Conservation (phyloP, 2,329 filamentous ascomycete genomes). For the Fusarium setosum region DNA sequence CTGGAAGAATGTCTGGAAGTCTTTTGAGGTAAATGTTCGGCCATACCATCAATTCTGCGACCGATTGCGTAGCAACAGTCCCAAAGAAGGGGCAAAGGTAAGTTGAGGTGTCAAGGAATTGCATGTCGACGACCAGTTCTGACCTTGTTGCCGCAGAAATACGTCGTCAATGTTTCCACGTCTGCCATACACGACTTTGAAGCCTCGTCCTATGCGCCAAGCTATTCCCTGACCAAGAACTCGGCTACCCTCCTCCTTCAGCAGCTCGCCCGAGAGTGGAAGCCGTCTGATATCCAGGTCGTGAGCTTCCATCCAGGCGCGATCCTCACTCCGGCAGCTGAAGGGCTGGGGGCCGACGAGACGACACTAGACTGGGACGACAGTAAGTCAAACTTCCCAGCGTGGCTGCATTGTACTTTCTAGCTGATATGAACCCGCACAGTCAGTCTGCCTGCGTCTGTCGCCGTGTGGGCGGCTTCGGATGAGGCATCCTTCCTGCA, state of each 20-base stretch:
- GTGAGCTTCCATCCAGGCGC: constrained; percentile 9
- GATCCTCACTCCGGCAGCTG: background rate
- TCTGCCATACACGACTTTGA: constrained; percentile 6
- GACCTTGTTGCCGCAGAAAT: background rate
- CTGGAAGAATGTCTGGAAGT: constrained; percentile 2
- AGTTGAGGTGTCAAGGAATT: too few species aligned
- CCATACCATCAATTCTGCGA: constrained; percentile 4
- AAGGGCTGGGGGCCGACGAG: background rate
- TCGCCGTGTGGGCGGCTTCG: constrained; percentile 2
- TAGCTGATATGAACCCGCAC: background rate
- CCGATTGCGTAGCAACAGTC: background rate
- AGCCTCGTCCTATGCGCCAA: constrained; percentile 1
- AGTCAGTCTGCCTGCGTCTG: constrained; percentile 3
- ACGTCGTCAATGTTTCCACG: background rate
- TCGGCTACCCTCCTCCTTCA: constrained; percentile 1
- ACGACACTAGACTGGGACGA: background rate
- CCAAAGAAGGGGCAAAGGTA: background rate
- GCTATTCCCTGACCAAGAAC: constrained; percentile 5
- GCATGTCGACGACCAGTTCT: too few species aligned
- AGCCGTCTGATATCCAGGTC: background rate
- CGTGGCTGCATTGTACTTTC: background rate
- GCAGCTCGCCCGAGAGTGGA: background rate
- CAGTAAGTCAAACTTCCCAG: background rate
- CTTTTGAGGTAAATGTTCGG: constrained; percentile 1
- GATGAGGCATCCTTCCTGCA: constrained; percentile 1